Conservation (phyloP, 352 stramenopile genomes). For the Phytophthora cactorum region DNA sequence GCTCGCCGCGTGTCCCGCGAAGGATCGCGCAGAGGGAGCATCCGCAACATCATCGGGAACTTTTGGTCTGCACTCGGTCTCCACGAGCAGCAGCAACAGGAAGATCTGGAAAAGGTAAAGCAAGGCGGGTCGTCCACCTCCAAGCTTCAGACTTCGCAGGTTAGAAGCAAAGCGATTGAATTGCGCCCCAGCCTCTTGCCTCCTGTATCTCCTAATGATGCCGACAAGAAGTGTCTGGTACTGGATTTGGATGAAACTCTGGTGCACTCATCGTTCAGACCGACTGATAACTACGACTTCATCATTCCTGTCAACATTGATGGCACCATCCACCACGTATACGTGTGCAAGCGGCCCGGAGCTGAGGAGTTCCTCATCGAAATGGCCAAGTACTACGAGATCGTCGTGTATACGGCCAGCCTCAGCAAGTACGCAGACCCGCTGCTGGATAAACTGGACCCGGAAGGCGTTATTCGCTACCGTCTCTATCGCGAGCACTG, state of each 20-base stretch:
- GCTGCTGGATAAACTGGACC: constrained; percentile 96
- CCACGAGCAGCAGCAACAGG: constrained; percentile 53
- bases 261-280: constrained; percentile 96
- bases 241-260: constrained; percentile 98
- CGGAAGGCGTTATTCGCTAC: constrained; percentile 87
- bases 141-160: constrained; percentile 25
- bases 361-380: constrained; percentile 96
- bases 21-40: constrained; percentile 53
- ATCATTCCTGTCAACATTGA: constrained; percentile 98
- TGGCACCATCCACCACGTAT: constrained; percentile 84
- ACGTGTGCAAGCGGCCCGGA: constrained; percentile 92
- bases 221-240: constrained; percentile 90
- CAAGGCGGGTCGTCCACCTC: constrained; percentile 27
- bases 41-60: constrained; percentile 73
- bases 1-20: constrained; percentile 31
- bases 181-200: constrained; percentile 67
- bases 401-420: constrained; percentile 98
- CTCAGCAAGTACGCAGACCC: constrained; percentile 98
- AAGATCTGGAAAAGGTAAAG: constrained; percentile 27
- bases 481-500: constrained; percentile 95
- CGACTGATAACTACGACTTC: constrained; percentile 94
- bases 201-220: constrained; percentile 49
- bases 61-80: constrained; percentile 70
- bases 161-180: constrained; percentile 36
- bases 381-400: constrained; percentile 97